Conservation (phyloP, 1,284 basidiomycete genomes). For the Marasmius oreades region DNA sequence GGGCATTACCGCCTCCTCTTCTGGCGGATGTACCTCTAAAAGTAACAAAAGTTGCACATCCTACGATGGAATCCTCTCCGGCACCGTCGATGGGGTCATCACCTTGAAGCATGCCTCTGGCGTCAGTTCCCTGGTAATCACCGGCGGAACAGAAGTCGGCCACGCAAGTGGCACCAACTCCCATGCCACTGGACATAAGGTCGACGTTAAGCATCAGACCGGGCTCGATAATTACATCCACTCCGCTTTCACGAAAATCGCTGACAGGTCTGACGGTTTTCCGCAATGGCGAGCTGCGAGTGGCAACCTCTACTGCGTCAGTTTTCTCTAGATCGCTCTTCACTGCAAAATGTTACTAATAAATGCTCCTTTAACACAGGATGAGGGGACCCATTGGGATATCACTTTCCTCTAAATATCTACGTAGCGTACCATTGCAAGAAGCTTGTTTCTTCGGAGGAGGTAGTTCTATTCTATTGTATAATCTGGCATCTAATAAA, state of each 20-base stretch:
- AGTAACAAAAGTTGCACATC: slow-evolving; percentile 15
- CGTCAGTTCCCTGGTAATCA: slow-evolving; percentile 20
- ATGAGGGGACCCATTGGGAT: slow-evolving; percentile 28
- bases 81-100: slow-evolving; percentile 20
- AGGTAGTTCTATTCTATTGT: too few relatives aligned
- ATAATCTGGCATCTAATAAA: too few relatives aligned
- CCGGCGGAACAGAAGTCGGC: slow-evolving; percentile 16
- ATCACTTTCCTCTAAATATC: slow-evolving; percentile 20
- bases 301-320: slow-evolving; percentile 26
- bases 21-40: slow-evolving; percentile 21
- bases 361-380: slow-evolving; percentile 13
- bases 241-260: slow-evolving; percentile 21
- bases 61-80: too few relatives aligned
- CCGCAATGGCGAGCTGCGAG: slow-evolving; percentile 24
- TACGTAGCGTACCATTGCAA: not conserved
- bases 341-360: not conserved
- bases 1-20: slow-evolving; percentile 22
- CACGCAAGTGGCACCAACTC: slow-evolving; percentile 20
- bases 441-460: not conserved
- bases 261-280: slow-evolving; percentile 23
- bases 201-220: slow-evolving; percentile 22
- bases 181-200: slow-evolving; percentile 23
- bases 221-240: slow-evolving; percentile 23
- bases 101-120: slow-evolving; percentile 23
- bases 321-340: slow-evolving; percentile 8